phyloP scores from a whole-genome alignment of 148 eudicot species.

The Heliosperma pusillum region DNA sequence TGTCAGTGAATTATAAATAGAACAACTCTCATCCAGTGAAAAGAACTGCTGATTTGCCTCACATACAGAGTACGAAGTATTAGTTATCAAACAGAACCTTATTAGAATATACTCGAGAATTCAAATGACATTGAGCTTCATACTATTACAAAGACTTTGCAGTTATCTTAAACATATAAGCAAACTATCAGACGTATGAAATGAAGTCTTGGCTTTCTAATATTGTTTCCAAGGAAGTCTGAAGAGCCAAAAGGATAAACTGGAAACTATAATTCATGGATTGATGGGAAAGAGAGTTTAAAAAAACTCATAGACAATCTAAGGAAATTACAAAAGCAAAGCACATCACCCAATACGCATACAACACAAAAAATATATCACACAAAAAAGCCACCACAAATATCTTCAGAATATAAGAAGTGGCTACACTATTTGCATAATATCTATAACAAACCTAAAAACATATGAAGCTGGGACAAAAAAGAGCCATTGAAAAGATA shows the following conservation, averaged over 20 bases:
- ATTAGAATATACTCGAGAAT: neutral
- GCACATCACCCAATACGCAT: neutral
- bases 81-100: neutral
- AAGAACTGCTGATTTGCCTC: neutral
- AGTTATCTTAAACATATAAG: too few species aligned
- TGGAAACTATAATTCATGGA: neutral
- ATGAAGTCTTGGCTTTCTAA: neutral
- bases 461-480: neutral
- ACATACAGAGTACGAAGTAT: neutral
- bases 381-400: neutral
- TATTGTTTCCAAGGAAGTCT: neutral
- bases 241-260: neutral
- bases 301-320: neutral
- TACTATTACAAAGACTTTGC: too few species aligned
- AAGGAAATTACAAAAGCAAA: neutral
- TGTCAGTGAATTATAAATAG: neutral
- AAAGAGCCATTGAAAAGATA: slow-evolving; percentile 8
- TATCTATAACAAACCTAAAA: slow-evolving; percentile 7
- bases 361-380: neutral
- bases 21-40: neutral
- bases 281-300: neutral
- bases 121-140: too few species aligned
- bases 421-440: neutral
- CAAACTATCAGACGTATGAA: neutral
- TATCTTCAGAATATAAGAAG: neutral